Evolutionary conservation across 305 asterid species (phyloP).

Genomic region (Fraxinus paxiana): DNA sequence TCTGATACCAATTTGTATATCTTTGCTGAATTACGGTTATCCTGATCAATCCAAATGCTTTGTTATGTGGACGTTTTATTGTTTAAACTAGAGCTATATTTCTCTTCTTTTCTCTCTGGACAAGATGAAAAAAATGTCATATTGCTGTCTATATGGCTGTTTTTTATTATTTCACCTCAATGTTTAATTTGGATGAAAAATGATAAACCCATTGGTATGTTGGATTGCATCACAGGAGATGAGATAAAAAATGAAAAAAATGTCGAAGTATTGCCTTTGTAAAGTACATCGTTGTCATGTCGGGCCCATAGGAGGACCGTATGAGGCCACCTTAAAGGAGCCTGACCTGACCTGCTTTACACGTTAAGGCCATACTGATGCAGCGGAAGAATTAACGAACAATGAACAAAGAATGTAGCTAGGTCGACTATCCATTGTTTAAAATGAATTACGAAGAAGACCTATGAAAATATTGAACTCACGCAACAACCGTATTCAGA

Average conservation of each 20-base stretch:
- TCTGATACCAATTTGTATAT: not conserved
- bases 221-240: not conserved
- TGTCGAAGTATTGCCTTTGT: not conserved
- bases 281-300: not conserved
- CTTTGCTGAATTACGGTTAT: not conserved
- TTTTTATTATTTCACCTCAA: not conserved
- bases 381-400: not conserved
- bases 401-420: not conserved
- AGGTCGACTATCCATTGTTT: not conserved
- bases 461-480: not conserved
- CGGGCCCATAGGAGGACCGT: not conserved
- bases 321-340: not conserved
- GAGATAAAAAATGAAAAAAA: not conserved
- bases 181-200: not conserved
- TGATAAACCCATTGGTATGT: not conserved
- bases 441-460: not conserved
- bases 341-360: not conserved
- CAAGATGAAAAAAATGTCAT: not conserved
- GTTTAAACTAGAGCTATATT: not conserved
- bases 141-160: not conserved
- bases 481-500: not conserved
- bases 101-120: not conserved
- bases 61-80: not conserved
- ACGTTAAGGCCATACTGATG: not conserved
- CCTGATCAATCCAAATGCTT: not conserved